A percentile compares a stretch with the other conserved stretches of the same genome.
Conservation (phyloP, 139 green algal species). For the Marvania coccoides region DNA sequence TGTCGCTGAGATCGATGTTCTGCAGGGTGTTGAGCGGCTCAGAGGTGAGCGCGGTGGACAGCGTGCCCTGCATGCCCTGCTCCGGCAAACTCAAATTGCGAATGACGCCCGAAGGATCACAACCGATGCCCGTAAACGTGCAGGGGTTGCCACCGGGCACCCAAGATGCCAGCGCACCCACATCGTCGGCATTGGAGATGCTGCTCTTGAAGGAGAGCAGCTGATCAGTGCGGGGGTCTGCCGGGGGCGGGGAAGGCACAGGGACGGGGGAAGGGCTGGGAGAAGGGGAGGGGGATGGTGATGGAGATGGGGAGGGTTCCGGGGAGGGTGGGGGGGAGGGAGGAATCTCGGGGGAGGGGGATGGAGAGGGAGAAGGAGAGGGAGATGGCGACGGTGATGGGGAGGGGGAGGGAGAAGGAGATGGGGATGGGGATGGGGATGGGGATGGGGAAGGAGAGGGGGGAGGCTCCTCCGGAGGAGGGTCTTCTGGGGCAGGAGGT, state of each 20-base stretch:
- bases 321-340: neutral
- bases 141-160: slow-evolving; percentile 2
- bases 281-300: neutral
- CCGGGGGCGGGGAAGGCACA: neutral
- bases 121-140: slow-evolving; percentile 13
- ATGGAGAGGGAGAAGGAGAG: neutral
- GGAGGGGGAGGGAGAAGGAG: neutral
- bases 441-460: neutral
- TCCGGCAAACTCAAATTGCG: slow-evolving; percentile 5
- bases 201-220: slow-evolving; percentile 12
- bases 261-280: neutral
- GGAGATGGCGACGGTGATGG: neutral
- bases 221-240: neutral
- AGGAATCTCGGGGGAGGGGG: neutral
- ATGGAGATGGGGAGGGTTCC: neutral
- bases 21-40: neutral
- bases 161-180: slow-evolving; percentile 26
- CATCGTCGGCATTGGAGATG: neutral
- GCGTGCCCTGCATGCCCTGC: neutral
- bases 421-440: neutral
- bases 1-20: slow-evolving; percentile 18
- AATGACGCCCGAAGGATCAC: neutral
- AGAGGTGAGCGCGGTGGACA: neutral
- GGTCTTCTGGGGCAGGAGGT: too few species aligned
- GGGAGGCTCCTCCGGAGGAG: neutral